phyloP scores from a whole-genome alignment of 2,329 filamentous ascomycete species.

The Venturia carpophila region DNA sequence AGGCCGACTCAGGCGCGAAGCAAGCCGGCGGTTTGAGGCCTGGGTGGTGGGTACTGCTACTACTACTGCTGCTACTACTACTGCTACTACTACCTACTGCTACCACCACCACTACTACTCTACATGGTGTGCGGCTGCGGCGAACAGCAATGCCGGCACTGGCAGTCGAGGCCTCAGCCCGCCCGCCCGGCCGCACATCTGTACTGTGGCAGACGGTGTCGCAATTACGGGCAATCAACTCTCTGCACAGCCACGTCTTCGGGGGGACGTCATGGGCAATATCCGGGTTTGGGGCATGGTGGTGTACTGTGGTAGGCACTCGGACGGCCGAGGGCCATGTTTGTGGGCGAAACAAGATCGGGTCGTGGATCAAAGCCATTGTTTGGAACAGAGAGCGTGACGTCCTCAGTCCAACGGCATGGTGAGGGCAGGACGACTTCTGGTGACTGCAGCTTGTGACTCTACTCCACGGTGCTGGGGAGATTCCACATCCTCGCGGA shows the following conservation, averaged over 20 bases:
- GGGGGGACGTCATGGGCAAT: background rate
- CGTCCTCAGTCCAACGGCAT: background rate
- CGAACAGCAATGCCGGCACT: background rate
- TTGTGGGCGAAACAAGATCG: background rate
- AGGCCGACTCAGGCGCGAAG: background rate
- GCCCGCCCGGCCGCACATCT: background rate
- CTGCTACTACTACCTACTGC: too few species aligned
- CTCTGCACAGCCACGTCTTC: background rate
- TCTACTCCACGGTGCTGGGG: too few species aligned
- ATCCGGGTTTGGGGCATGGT: background rate
- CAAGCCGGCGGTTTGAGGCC: background rate
- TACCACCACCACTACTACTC: too few species aligned
- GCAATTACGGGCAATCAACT: background rate
- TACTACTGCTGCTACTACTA: background rate
- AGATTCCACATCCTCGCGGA: too few species aligned
- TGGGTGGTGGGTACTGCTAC: background rate
- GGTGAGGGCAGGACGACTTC: too few species aligned
- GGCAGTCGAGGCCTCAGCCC: background rate
- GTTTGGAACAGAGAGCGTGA: background rate
- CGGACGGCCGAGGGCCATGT: background rate
- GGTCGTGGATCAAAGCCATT: background rate
- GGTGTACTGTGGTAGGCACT: too few species aligned
- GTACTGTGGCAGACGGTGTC: background rate
- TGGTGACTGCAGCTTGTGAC: too few species aligned
- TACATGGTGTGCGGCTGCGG: too few species aligned